Conservation (phyloP, 441 rosid species). For the Erodium chrysanthum region DNA sequence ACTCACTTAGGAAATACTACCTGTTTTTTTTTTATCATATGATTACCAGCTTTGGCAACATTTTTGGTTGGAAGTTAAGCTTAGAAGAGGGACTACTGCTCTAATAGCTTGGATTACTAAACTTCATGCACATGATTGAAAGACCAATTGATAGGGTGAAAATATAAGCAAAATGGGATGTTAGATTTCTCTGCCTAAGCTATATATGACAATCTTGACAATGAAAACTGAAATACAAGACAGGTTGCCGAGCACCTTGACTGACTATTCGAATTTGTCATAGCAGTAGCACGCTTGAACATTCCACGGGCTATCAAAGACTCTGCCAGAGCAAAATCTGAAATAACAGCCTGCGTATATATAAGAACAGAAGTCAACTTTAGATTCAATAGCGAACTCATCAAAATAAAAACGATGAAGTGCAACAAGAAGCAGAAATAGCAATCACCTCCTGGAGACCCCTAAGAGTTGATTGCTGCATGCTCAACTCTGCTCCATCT, state of each 20-base stretch:
- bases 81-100: neutral
- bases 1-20: neutral
- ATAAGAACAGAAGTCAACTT: constrained; percentile 6
- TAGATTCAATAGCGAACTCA: constrained; percentile 11
- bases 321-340: constrained; percentile 50
- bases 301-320: constrained; percentile 60
- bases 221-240: neutral
- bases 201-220: neutral
- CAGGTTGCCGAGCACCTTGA: constrained; percentile 45
- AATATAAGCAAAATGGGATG: neutral
- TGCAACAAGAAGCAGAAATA: neutral
- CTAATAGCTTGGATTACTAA: neutral
- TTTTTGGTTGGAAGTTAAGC: neutral
- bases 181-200: neutral
- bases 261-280: constrained; percentile 69
- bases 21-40: neutral
- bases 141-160: neutral
- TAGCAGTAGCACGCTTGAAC: constrained; percentile 75
- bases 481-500: constrained; percentile 47
- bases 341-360: constrained; percentile 40
- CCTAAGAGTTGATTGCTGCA: constrained; percentile 60
- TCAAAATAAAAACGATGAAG: neutral
- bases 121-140: neutral
- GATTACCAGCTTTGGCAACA: neutral
- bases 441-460: constrained; percentile 62